Evolutionary conservation across 106 monocot species (phyloP), one percentile per base, ranked within the genome.

Genomic region (Vanilla planifolia): DNA sequence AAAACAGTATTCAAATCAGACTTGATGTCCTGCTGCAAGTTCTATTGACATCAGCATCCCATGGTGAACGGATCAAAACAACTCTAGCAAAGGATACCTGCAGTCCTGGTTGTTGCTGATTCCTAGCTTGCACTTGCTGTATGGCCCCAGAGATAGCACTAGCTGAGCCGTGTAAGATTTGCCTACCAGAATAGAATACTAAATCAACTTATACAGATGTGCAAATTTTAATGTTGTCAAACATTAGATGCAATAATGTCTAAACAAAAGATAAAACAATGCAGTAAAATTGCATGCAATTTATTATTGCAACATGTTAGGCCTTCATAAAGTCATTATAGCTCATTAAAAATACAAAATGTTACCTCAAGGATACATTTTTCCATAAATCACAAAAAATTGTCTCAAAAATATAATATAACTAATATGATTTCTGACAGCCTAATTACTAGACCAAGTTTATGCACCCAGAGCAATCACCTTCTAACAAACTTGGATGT

Each of bases 81-180:
- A 64, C 44, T 46, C 6, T 8, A 35, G 2, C 15, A 39, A 23
- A 2, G 51, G 33, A 0, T 29, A 89, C 89, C 77, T 77, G 80
- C 39, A 66, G 64, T 57, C 73, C 62, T 48, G 75, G 70, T 45
- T 78, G 65, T 61, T 80, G 80, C 23, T 80, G 81, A 59, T 71
- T 85, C 56, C 81, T 73, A 58, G 33, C 43, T 30, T 81, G 85
- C 32, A 55, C 79, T 60, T 82, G 85, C 45, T 75, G 74, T 21
- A 90, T 44, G 21, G 76, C 33, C 27, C 79, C 79, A 28, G 81
- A 39, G 10, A 71, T 45, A 48, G 73, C 62, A 65, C 75, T 67
- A 68, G 73, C 61, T 44, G 85, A 68, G 10, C 82, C 76, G 71
- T 76, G 85, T 57, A 85, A 70, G 33, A 82, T 73, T 73, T 90